Percentiles rank a stretch among this genome's conserved stretches.
Evolutionary conservation across 352 stramenopile species (phyloP).

Genomic region (Phytophthora megakarya): DNA sequence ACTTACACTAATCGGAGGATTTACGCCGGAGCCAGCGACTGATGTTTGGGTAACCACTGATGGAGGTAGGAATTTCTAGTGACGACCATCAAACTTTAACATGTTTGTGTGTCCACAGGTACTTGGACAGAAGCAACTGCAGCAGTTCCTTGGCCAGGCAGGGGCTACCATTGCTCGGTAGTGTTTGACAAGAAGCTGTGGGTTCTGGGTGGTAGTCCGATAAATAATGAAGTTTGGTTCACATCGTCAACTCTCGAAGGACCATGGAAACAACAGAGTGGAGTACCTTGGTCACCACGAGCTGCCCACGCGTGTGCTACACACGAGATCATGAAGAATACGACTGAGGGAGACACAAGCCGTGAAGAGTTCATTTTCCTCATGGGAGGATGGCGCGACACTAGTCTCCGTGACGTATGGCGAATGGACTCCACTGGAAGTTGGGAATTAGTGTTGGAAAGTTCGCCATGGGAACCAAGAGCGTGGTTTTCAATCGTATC

Average conservation of each 20-base stretch:
- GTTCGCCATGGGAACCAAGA: conserved; percentile 64
- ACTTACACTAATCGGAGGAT: conserved; percentile 68
- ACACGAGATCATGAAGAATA: conserved; percentile 59
- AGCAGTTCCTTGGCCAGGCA: conserved; percentile 52
- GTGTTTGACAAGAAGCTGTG: conserved; percentile 62
- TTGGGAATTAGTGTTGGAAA: conserved; percentile 46
- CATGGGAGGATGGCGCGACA: conserved; percentile 72
- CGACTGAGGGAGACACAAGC: conserved; percentile 57
- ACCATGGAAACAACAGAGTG: conserved; percentile 49
- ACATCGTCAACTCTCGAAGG: conserved; percentile 63
- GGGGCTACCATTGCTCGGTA: conserved; percentile 79
- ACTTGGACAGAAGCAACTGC: conserved; percentile 49
- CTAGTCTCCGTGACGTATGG: conserved; percentile 73
- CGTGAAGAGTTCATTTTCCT: conserved; percentile 60
- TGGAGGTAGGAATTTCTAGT: conserved; percentile 47
- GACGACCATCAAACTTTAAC: neutral
- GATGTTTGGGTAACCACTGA: conserved; percentile 77
- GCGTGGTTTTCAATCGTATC: conserved; percentile 81
- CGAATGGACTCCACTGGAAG: conserved; percentile 50
- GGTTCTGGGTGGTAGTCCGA: conserved; percentile 75
- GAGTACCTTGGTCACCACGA: conserved; percentile 57
- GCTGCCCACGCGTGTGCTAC: conserved; percentile 63
- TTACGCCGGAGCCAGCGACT: conserved; percentile 73
- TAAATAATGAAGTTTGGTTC: conserved; percentile 84
- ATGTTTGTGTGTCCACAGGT: conserved; percentile 26